Evolutionary conservation across 2,329 filamentous ascomycete species (phyloP).

Genomic region (Blastomyces silverae): DNA sequence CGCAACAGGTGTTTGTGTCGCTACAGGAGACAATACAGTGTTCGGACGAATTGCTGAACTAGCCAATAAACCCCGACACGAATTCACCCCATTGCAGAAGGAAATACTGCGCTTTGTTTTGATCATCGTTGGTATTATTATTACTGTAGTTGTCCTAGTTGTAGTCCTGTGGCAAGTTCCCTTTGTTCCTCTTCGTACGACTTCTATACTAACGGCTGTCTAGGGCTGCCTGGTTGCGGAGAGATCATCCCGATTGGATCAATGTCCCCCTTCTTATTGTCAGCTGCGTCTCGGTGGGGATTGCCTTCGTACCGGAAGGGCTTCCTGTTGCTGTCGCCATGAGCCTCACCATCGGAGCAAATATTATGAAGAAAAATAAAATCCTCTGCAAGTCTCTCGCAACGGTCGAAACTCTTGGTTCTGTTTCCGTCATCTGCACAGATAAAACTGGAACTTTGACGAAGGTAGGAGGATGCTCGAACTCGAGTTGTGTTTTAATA

Average conservation of each 20-base stretch:
- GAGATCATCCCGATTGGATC: conserved; percentile 62
- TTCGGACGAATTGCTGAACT: conserved; percentile 69
- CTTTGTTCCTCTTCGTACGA: background rate
- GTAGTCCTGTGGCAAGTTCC: conserved; percentile 55
- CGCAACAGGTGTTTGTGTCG: conserved; percentile 60
- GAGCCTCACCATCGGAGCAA: conserved; percentile 67
- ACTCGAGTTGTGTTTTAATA: background rate
- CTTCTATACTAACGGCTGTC: conserved; percentile 18
- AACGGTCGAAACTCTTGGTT: conserved; percentile 68
- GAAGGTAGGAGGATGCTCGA: conserved; percentile 22
- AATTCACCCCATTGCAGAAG: conserved; percentile 62
- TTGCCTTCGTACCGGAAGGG: conserved; percentile 71
- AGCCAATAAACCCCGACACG: conserved; percentile 61
- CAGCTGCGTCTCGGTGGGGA: conserved; percentile 62
- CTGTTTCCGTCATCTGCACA: conserved; percentile 66
- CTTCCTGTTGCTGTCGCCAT: conserved; percentile 63
- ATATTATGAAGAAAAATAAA: conserved; percentile 68
- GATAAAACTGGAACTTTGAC: conserved; percentile 62
- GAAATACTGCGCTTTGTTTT: conserved; percentile 67
- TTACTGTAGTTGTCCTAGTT: conserved; percentile 50
- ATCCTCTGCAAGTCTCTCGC: conserved; percentile 74
- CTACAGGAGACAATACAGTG: conserved; percentile 65
- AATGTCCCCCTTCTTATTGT: conserved; percentile 65
- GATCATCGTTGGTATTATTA: conserved; percentile 61
- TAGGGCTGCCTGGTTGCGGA: conserved; percentile 64